A percentile compares a stretch with the other conserved stretches of the same genome.
phyloP scores from a whole-genome alignment of 345 rosid species.

The Firmiana major region DNA sequence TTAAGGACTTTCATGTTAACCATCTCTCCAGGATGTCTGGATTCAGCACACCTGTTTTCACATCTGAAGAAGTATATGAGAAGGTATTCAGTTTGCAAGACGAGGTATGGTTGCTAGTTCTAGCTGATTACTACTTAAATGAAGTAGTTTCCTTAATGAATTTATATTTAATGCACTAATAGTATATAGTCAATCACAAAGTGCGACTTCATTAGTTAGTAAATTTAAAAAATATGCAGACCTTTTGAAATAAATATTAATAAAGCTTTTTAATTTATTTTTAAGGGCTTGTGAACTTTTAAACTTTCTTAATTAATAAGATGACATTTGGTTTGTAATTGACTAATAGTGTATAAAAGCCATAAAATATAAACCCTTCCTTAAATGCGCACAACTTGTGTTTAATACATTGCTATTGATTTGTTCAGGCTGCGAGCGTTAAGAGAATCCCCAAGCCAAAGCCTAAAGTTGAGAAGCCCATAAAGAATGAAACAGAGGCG shows the following conservation, averaged over 20 bases:
- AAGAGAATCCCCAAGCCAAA: conserved; percentile 86
- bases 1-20: background rate
- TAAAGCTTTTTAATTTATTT: too few species aligned
- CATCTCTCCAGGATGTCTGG: conserved; percentile 46
- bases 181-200: too few species aligned
- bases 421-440: conserved; percentile 52
- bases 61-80: conserved; percentile 71
- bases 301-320: too few species aligned
- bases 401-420: background rate
- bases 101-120: conserved; percentile 44
- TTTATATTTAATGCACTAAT: too few species aligned
- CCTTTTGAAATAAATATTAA: too few species aligned
- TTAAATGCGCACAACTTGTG: background rate
- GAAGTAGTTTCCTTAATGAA: too few species aligned
- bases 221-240: too few species aligned
- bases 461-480: conserved; percentile 73
- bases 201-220: too few species aligned
- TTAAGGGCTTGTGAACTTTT: too few species aligned
- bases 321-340: too few species aligned
- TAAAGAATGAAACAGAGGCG: conserved; percentile 53
- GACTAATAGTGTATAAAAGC: too few species aligned
- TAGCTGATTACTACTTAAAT: background rate
- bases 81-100: conserved; percentile 67
- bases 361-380: too few species aligned
- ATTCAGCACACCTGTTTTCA: conserved; percentile 58